Evolutionary conservation across 169 alveolate species (phyloP).

Genomic region (Cryptosporidium ryanae): DNA sequence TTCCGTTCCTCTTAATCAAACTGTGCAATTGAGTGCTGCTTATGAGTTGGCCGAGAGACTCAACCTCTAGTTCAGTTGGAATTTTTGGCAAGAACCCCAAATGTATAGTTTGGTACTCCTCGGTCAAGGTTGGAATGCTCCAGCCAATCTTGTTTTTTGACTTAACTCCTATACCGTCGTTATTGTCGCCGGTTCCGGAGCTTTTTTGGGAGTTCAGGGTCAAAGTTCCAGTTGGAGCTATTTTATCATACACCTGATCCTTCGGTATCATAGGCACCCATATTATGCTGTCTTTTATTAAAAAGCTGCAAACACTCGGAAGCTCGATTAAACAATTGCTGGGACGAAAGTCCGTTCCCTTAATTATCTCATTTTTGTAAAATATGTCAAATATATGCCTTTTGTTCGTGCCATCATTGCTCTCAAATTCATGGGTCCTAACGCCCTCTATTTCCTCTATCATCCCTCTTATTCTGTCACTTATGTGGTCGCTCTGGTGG

Average conservation of each 20-base stretch:
- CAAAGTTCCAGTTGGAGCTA: conserved; percentile 23
- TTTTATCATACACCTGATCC: background rate
- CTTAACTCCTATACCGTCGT: background rate
- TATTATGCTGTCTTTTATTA: conserved; percentile 4
- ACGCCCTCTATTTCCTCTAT: conserved; percentile 16
- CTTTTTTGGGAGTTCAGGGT: background rate
- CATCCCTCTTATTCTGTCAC: conserved; percentile 28
- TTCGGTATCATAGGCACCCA: conserved; percentile 60
- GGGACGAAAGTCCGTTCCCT: background rate
- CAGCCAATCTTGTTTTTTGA: background rate
- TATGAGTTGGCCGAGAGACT: conserved; percentile 14
- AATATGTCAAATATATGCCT: background rate
- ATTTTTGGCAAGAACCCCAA: conserved; percentile 57
- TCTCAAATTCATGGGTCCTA: background rate
- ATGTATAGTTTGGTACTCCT: conserved; percentile 34
- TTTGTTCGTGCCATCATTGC: background rate
- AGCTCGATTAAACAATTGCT: conserved; percentile 43
- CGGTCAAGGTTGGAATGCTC: conserved; percentile 28
- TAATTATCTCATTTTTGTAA: background rate
- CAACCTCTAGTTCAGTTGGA: conserved; percentile 3
- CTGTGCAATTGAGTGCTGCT: background rate
- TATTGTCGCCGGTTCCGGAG: background rate
- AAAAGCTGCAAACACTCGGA: conserved; percentile 19
- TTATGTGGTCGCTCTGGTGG: background rate
- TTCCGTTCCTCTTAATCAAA: background rate